Evolutionary conservation across 495 filamentous ascomycete species (phyloP), one percentile per base, ranked within the genome.

Genomic region (Beverwykella pulmonaria): DNA sequence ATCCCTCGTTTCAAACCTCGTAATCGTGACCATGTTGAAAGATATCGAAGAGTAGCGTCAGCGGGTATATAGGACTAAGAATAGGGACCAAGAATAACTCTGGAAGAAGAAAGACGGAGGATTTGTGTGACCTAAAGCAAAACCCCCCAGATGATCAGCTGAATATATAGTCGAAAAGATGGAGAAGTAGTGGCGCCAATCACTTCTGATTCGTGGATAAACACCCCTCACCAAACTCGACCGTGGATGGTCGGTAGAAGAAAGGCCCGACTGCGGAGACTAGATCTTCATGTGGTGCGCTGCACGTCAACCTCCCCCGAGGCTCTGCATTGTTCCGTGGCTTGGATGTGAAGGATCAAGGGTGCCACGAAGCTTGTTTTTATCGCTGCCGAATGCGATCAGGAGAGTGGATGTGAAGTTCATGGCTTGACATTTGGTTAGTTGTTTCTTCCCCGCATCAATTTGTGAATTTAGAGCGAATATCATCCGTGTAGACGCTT

Each of bases 1-100:
- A 79, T 97, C 92, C 69, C 90, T 84, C 50, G 91, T 93, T 67
- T 82, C 83, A 75, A 86, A 90, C 61, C 86, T 83, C 58, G 90
- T 93, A 77, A 97, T 93, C 32, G 88, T 93, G 70, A 95, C 87
- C 82, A 83, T 87, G 19, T 44, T 44, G 39, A 44, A n/a, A 44
- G 17, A 2, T 44, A 15, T 4, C 6, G 17, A n/a, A 44, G 17
- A 44, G 15, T 9, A 44, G n/a, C n/a, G n/a, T n/a, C n/a, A n/a
- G 17, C 6, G 39, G 3, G 17, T 9, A 3, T 44, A 10, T 3
- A n/a, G 39, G 6, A 44, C 2, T 7, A 44, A 3, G 3, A 10
- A 44, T 44, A 44, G 15, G 9, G 6, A 10, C 6, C 17, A 44
- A n/a, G 39, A 3, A 44, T n/a, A 44, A 15, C 15, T 44, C 8